Percentiles rank a stretch among this genome's conserved stretches.
Conservation (phyloP, 2,329 filamentous ascomycete species). For the Fusarium robinianum region DNA sequence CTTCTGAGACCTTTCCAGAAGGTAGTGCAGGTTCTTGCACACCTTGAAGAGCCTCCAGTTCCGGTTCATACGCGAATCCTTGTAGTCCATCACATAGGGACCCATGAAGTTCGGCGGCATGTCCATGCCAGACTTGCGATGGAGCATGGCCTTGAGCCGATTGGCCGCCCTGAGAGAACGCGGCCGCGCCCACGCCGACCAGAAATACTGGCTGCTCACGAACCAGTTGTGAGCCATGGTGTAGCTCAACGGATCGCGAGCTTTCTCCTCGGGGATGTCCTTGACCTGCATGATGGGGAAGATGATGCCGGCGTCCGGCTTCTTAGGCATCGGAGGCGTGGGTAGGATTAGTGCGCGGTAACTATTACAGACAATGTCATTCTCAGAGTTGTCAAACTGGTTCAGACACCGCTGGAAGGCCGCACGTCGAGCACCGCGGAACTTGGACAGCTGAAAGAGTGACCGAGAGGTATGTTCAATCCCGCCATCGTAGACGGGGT, state of each 20-base stretch:
- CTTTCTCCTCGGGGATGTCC: slow-evolving; percentile 29
- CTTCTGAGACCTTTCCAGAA: slow-evolving; percentile 17
- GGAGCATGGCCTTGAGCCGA: slow-evolving; percentile 3
- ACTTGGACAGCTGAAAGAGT: slow-evolving; percentile 38
- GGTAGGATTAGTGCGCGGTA: slow-evolving; percentile 47
- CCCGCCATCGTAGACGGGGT: background rate
- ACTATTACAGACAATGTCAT: slow-evolving; percentile 41
- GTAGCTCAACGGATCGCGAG: slow-evolving; percentile 37
- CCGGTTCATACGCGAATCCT: slow-evolving; percentile 34
- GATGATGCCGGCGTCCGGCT: slow-evolving; percentile 31
- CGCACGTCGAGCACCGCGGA: slow-evolving; percentile 51
- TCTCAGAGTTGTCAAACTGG: slow-evolving; percentile 45
- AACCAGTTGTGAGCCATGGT: slow-evolving; percentile 34
- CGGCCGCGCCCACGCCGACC: slow-evolving; percentile 24
- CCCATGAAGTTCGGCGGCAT: slow-evolving; percentile 34
- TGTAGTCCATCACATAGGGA: slow-evolving; percentile 22
- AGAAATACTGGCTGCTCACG: slow-evolving; percentile 18
- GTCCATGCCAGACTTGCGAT: slow-evolving; percentile 27
- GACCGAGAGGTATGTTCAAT: slow-evolving; percentile 13
- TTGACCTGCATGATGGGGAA: slow-evolving; percentile 26
- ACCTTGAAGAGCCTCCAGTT: slow-evolving; percentile 14
- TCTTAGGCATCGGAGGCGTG: slow-evolving; percentile 11
- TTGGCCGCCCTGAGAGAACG: slow-evolving; percentile 26
- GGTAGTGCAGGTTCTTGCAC: slow-evolving; percentile 21
- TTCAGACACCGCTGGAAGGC: slow-evolving; percentile 51